Base-by-base conservation (phyloP, 108 stramenopile genomes). In the Fragilaria crotonensis region DNA sequence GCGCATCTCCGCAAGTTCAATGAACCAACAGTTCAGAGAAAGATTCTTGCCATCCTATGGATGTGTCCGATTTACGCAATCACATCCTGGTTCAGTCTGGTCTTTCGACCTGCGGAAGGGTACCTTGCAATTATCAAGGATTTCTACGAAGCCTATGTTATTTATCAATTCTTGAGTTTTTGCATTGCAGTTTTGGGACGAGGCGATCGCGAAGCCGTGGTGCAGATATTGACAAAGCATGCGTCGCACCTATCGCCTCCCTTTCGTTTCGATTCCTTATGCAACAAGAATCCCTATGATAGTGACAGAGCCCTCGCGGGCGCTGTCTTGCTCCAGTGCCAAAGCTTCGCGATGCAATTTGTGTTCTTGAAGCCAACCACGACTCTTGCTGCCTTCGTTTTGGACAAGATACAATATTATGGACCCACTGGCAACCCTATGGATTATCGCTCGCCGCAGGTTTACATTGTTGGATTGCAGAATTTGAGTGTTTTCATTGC, bases 31-130 rank as follows among this genome's bases (percentile, higher is more conserved):
- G 80, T 88, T 9, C 95, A 96, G 62, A 66, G 91, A 7, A 89
- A 90, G 60, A 86, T 96, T 51, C 60, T 91, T 33, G 95, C 95
- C 22, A 94, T 96, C 64, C 60, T 96, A 0, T 96, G 92, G 92
- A 96, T 96, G 95, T 83, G 77, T 33, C 87, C 87, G 30, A 79
- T 87, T 17, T 87, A 93, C 45, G 62, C 79, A 46, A 55, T 87
- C 30, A 92, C 92, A 7, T 77, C 75, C 36, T 96, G 92, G 90
- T 74, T 94, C 57, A 81, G 80, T 36, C 49, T 96, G 27, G 89
- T 96, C 1, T 73, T 89, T 50, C 84, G 85, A 0, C n/a, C 49
- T 0, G 66, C 77, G 5, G 85, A 93, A 60, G 83, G 78, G 30
- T 92, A 90, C 58, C 64, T 96, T 30, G 81, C 80, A n/a, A 87